Base-by-base conservation (phyloP, 768 basidiomycete genomes). In the Pleurotus ostreatus region DNA sequence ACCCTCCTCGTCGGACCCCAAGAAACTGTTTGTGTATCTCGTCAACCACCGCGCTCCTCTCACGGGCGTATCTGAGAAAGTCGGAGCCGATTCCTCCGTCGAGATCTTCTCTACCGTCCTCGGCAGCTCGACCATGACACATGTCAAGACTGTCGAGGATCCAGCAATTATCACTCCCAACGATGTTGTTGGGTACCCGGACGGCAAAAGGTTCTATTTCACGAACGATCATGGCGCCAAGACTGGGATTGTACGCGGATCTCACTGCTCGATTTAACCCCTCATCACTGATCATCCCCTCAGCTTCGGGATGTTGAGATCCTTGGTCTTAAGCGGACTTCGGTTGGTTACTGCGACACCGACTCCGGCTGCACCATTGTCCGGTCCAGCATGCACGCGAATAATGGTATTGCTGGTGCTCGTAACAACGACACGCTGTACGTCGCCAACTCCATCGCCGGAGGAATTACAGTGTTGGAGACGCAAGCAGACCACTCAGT, bases 51-150 rank as follows among this genome's bases (percentile, higher is more conserved):
- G 85, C 26, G 72, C 70, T 16, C 87, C 86, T 0, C 55, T 72
- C 1, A 67, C 67, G 13, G 72, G 67, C 11, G 61, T 66, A 11
- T 64, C 71, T 20, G 68, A 80, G 1, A 60, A 64, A 12, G 74
- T 78, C 4, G 89, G 89, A n/a, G 86, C 88, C 1, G 83, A 90
- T 64, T 88, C 87, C 1, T 79, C 74, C 52, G 70, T 92, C 20
- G 89, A 92, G 64, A 74, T 92, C 18, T 89, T 90, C 65, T 78
- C 76, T 62, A 84, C 82, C 1, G 67, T 59, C 0, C 59, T 78
- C 1, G 79, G 80, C 11, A 70, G 74, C 53, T 62, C 68, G 20
- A 71, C 63, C 1, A 61, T 89, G 48, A 72, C 67, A 4, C 81
- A 88, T 62, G 65, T 89, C 22, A 74, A 67, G 57, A 89, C 89